phyloP scores from a whole-genome alignment of 2,329 filamentous ascomycete species.

The Colletotrichum cuscutae region DNA sequence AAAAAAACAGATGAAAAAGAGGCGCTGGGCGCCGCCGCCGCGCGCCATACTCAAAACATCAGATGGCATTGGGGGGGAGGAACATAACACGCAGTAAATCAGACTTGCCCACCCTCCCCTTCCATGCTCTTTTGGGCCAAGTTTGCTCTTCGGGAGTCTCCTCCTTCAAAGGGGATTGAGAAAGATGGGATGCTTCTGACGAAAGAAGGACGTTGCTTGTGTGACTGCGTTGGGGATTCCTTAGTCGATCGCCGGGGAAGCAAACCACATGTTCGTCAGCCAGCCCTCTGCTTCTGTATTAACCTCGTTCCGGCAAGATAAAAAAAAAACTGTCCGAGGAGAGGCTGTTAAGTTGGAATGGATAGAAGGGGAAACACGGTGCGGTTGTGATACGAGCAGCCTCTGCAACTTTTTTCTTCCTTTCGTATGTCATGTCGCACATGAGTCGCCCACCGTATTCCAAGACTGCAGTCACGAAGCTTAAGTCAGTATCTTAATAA shows the following conservation, averaged over 20 bases:
- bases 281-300: background rate
- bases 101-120: background rate
- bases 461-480: background rate
- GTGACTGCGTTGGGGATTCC: background rate
- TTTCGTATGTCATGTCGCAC: background rate
- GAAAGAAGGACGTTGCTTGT: background rate
- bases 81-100: background rate
- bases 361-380: background rate
- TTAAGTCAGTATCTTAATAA: background rate
- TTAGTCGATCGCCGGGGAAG: background rate
- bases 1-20: background rate
- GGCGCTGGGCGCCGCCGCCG: background rate
- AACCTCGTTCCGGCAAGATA: background rate
- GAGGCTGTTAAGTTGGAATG: background rate
- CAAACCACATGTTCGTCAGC: background rate
- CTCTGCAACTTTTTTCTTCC: background rate
- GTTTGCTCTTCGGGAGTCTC: background rate
- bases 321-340: background rate
- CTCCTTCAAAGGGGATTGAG: background rate
- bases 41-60: constrained; percentile 2
- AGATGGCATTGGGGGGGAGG: background rate
- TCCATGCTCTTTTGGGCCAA: background rate
- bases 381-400: background rate
- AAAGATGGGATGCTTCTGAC: constrained; percentile 12
- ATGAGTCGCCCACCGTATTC: background rate